Base-by-base conservation (phyloP, 495 filamentous ascomycete genomes). In the Wilcoxina mikolae region DNA sequence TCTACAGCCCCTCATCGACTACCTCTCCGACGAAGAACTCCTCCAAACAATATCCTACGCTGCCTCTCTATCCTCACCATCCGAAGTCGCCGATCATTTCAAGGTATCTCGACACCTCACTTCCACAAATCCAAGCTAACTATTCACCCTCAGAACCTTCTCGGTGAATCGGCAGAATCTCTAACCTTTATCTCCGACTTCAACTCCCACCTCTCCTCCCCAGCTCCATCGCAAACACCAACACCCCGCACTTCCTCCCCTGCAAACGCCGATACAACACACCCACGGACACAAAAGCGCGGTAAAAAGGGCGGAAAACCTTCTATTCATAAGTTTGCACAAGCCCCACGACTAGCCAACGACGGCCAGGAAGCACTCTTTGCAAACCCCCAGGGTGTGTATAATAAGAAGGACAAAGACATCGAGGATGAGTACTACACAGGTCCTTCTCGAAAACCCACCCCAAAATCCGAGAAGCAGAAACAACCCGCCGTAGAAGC, bases 151-250 rank as follows among this genome's bases (percentile, higher is more conserved):
- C 29, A 65, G 63, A 84, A 86, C 66, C 73, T 96, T 27, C 78
- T 98, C 1, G 91, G 88, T 43, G 86, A 94, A 65, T 86, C 86
- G 4, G 77, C 87, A 12, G 79, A 84, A 56, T 81, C 84, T 0
- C 68, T 95, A 55, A 87, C 94, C 56, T 98, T 96, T 66, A 94
- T 98, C 60, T 79, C 87, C 22, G 80, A 81, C 39, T 96, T 94
- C 74, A 96, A 91, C 66, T 72, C 80, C 9, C 81, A 78, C 27
- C 78, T 55, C 17, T 65, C 59, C 18, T 49, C 18, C 15, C 54
- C 35, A 45, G 31, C 43, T 28, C 35, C 10, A 18, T 47, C 39
- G 27, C 53, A 18, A 43, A 55, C 47, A 61, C 61, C 17, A 44
- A 41, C 33, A 12, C 24, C 53, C 51, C 9, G 54, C 42, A 54